Conservation (phyloP, 2,329 filamentous ascomycete species). For the Xylaria digitata region DNA sequence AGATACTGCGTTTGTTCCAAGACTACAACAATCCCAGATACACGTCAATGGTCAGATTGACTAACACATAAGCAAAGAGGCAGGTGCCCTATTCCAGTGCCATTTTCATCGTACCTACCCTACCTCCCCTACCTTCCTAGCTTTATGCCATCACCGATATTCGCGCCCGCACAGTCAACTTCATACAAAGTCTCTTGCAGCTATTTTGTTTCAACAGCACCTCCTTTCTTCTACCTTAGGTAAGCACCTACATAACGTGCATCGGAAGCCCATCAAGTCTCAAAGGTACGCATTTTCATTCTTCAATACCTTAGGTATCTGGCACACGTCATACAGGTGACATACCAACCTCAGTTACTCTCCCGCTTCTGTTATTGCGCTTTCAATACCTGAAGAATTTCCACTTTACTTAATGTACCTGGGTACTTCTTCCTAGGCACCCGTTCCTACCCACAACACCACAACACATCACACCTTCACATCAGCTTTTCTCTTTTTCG, state of each 20-base stretch:
- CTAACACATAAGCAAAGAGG: not conserved
- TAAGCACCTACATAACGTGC: not conserved
- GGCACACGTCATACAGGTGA: not conserved
- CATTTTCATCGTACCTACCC: not conserved
- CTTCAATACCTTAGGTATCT: no score
- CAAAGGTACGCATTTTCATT: not conserved
- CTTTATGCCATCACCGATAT: not conserved
- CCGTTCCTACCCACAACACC: not conserved
- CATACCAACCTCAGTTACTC: not conserved
- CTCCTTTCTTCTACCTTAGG: not conserved
- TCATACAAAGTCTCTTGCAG: not conserved
- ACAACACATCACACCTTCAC: not conserved
- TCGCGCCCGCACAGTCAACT: not conserved
- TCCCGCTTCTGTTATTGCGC: not conserved
- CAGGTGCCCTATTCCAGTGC: not conserved
- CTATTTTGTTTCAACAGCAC: not conserved
- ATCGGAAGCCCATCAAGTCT: not conserved
- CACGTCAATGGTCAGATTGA: no score
- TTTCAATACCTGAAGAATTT: not conserved
- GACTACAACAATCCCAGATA: not conserved
- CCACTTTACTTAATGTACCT: not conserved
- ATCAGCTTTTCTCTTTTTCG: not conserved
- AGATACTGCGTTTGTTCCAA: not conserved
- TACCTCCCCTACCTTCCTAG: not conserved
- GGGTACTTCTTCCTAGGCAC: not conserved